A percentile compares a stretch with the other conserved stretches of the same genome.
These are phyloP conservation scores for Panicum virgatum DNA, from an alignment of 202 grass and related monocot genomes.

Conservation along the genomic window DNA sequence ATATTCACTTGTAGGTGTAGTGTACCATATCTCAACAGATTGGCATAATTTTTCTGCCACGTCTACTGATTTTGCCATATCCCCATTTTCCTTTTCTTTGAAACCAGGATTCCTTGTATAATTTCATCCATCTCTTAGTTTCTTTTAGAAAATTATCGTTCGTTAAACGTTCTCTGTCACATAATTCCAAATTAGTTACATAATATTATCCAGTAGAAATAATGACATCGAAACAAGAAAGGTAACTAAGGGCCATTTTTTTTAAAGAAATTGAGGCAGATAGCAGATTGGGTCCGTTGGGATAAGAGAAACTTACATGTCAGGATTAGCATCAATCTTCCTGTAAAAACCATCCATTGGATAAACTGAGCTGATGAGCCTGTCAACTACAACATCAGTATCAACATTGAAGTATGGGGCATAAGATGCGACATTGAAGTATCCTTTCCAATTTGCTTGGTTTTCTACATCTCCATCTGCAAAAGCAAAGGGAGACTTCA, in stretches of 20 bases:
- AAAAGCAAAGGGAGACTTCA: constrained; percentile 33
- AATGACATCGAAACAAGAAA: neutral
- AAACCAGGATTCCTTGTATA: no score
- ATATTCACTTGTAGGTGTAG: no score
- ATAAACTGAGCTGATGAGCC: constrained; percentile 71
- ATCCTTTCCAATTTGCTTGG: constrained; percentile 78
- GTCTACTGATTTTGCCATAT: no score
- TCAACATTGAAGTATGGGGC: constrained; percentile 94
- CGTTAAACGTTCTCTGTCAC: neutral
- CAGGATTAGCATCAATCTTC: constrained; percentile 94
- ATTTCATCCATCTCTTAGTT: no score
- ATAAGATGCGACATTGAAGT: constrained; percentile 91
- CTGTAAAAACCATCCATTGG: constrained; percentile 82
- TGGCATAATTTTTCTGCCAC: no score
- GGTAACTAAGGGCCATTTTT: neutral
- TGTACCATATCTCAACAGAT: no score
- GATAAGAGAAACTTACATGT: constrained; percentile 65
- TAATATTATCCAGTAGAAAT: constrained; percentile 14
- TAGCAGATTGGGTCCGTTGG: neutral
- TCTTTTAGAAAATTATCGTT: neutral
- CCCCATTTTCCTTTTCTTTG: no score
- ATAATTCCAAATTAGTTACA: constrained; percentile 3
- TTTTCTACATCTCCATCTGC: constrained; percentile 76
- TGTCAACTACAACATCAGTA: constrained; percentile 89
- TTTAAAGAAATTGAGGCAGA: neutral